Evolutionary conservation across 495 filamentous ascomycete species (phyloP).

Genomic region (Penicillium goetzii): DNA sequence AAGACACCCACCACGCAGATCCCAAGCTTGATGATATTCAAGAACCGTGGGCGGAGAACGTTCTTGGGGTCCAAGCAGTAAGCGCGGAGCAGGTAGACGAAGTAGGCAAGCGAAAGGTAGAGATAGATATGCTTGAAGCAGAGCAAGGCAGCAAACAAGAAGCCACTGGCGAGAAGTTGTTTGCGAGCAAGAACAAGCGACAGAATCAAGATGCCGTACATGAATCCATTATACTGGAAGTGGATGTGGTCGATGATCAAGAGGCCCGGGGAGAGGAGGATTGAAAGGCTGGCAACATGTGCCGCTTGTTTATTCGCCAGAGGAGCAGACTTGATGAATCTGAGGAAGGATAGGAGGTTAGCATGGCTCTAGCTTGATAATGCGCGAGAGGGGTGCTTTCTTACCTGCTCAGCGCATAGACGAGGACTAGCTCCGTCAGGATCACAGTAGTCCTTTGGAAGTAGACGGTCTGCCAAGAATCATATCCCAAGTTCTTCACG

Average conservation of each 20-base stretch:
- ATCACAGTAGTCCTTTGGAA: slow-evolving; percentile 92
- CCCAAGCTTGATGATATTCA: slow-evolving; percentile 82
- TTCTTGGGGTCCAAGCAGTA: slow-evolving; percentile 87
- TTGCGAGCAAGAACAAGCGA: slow-evolving; percentile 83
- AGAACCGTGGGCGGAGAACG: slow-evolving; percentile 73
- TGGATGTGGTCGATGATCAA: slow-evolving; percentile 99
- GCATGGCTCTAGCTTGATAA: not conserved
- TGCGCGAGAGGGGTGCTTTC: not conserved
- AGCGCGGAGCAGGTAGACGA: slow-evolving; percentile 82
- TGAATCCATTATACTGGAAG: slow-evolving; percentile 98
- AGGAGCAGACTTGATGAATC: slow-evolving; percentile 71
- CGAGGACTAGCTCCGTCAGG: slow-evolving; percentile 78
- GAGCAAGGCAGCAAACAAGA: slow-evolving; percentile 80
- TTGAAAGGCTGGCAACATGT: slow-evolving; percentile 84
- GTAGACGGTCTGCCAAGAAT: slow-evolving; percentile 89
- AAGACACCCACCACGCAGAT: slow-evolving; percentile 72
- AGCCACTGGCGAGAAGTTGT: slow-evolving; percentile 72
- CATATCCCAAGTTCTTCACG: slow-evolving; percentile 78
- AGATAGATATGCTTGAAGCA: slow-evolving; percentile 99
- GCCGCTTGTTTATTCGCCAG: slow-evolving; percentile 70
- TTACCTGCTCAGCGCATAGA: slow-evolving; percentile 82
- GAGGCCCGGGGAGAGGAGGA: slow-evolving; percentile 88
- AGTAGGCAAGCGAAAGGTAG: slow-evolving; percentile 95
- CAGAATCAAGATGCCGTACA: slow-evolving; percentile 86
- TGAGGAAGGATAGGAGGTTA: slow-evolving; percentile 33